A percentile compares a stretch with the other conserved stretches of the same genome.
Conservation (phyloP, 2,329 filamentous ascomycete species). For the Byssoonygena ceratinophila region DNA sequence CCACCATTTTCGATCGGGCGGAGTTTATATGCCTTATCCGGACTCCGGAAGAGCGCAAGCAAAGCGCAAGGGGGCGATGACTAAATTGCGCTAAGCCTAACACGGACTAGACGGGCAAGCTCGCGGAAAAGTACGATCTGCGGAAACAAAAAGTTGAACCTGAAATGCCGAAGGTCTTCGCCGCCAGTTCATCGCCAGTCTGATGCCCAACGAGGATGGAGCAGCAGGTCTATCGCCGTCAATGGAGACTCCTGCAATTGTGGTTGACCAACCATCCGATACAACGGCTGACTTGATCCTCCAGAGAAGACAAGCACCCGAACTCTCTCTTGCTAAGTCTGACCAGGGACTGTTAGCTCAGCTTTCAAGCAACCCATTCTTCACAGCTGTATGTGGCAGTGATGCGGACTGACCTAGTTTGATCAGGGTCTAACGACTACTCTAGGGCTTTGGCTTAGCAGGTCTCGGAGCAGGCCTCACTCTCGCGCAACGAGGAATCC, state of each 20-base stretch:
- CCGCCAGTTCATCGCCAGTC: neutral
- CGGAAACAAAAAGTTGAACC: neutral
- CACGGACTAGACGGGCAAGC: neutral
- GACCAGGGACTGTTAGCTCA: slow-evolving; percentile 37
- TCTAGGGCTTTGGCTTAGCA: slow-evolving; percentile 74
- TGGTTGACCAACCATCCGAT: slow-evolving; percentile 21
- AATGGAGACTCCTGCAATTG: slow-evolving; percentile 31
- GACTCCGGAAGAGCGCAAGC: too few relatives aligned
- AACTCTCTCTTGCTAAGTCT: slow-evolving; percentile 24
- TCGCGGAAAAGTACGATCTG: too few relatives aligned
- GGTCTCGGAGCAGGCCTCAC: slow-evolving; percentile 73
- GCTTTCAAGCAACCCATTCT: slow-evolving; percentile 40
- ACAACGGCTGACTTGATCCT: slow-evolving; percentile 29
- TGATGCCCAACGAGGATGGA: slow-evolving; percentile 18
- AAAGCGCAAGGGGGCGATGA: too few relatives aligned
- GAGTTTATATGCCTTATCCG: too few relatives aligned
- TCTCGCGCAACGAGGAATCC: slow-evolving; percentile 65
- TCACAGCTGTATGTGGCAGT: slow-evolving; percentile 36
- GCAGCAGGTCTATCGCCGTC: slow-evolving; percentile 18
- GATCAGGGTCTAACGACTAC: neutral
- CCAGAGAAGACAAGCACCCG: slow-evolving; percentile 26
- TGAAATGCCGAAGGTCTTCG: neutral
- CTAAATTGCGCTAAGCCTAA: neutral
- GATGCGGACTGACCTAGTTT: neutral
- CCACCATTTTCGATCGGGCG: too few relatives aligned